Evolutionary conservation across 2,329 filamentous ascomycete genomes (phyloP).

Genomic region (Grosmannia clavigera): DNA sequence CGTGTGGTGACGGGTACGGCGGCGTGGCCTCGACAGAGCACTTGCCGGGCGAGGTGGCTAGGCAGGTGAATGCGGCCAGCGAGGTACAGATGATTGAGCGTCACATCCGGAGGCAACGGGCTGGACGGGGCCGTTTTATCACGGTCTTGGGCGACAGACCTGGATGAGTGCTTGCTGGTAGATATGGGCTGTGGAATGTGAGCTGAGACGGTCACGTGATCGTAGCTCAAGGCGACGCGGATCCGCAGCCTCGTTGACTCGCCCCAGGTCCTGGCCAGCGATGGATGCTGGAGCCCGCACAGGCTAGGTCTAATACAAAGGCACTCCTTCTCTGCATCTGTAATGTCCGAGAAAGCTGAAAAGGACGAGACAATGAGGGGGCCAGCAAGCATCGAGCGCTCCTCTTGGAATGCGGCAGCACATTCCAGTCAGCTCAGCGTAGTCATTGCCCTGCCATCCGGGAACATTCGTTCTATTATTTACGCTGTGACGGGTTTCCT

Average conservation of each 20-base stretch:
- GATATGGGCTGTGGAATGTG: not conserved
- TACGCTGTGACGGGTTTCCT: not conserved
- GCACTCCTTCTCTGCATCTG: not conserved
- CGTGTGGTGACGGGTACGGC: not conserved
- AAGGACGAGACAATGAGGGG: not conserved
- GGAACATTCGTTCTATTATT: not conserved
- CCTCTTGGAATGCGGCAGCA: not conserved
- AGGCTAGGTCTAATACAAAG: not conserved
- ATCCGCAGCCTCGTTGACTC: not conserved
- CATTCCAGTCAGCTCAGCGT: not conserved
- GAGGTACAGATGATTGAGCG: slow-evolving; percentile 9
- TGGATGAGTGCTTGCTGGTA: not conserved
- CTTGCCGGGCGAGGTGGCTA: slow-evolving; percentile 2
- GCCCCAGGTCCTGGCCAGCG: not conserved
- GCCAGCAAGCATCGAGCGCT: not conserved
- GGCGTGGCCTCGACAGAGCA: not conserved
- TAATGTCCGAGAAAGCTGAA: not conserved
- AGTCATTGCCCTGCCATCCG: slow-evolving; percentile 1
- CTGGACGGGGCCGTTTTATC: slow-evolving; percentile 13
- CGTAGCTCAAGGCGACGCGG: not conserved
- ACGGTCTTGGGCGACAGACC: slow-evolving; percentile 6
- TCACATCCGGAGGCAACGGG: slow-evolving; percentile 11
- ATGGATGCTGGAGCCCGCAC: not conserved
- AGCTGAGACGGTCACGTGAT: not conserved
- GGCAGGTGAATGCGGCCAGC: slow-evolving; percentile 5